Conservation (phyloP, 2,329 filamentous ascomycete species). For the Fusarium mexicanum region DNA sequence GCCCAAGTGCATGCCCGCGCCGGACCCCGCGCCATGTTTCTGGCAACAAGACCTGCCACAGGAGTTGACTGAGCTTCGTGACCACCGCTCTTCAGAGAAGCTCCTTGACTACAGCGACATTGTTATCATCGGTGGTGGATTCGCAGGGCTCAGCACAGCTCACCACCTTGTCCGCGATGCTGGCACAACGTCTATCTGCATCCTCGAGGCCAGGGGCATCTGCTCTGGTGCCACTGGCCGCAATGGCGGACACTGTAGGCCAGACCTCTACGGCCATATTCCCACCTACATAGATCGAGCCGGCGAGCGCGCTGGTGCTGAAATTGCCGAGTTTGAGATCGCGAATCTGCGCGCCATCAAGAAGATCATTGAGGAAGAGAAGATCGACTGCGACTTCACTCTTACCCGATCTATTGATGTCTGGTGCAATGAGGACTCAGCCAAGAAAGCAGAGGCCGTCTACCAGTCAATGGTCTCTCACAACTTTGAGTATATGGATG, state of each 20-base stretch:
- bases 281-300: conserved; percentile 2
- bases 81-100: background rate
- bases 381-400: conserved; percentile 5
- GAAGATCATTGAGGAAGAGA: conserved; percentile 3
- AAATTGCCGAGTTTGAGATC: conserved; percentile 4
- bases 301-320: background rate
- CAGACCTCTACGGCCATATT: background rate
- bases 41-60: background rate
- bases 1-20: background rate
- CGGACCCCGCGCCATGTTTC: background rate
- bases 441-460: background rate
- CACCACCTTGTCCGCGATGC: background rate
- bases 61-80: background rate
- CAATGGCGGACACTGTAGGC: background rate
- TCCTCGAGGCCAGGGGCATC: background rate
- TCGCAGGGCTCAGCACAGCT: background rate
- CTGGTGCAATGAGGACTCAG: background rate
- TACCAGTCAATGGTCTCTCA: background rate
- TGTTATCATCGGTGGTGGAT: background rate
- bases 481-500: conserved; percentile 4
- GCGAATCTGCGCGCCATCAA: background rate
- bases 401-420: conserved; percentile 1
- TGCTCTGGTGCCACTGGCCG: conserved; percentile 4
- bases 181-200: background rate
- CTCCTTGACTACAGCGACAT: background rate